phyloP scores from a whole-genome alignment of 257 asterid genomes.

The Solanum sejunctum region DNA sequence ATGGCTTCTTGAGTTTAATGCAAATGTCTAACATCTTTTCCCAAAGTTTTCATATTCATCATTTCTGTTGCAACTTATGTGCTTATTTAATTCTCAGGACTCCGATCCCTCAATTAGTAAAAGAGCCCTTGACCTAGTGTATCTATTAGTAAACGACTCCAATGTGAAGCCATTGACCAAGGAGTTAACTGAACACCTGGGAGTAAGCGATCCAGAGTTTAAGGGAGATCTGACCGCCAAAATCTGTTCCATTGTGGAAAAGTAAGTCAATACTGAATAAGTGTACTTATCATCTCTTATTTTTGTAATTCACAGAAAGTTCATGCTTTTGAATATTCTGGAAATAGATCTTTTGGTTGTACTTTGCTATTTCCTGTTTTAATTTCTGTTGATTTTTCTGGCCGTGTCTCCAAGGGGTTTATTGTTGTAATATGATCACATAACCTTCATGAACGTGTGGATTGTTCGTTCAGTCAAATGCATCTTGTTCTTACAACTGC shows the following conservation, averaged over 20 bases:
- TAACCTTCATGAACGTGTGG: background rate
- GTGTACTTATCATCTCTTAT: background rate
- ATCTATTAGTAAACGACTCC: constrained; percentile 74
- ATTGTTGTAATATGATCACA: background rate
- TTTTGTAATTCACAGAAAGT: background rate
- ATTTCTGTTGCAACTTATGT: background rate
- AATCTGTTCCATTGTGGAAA: constrained; percentile 92
- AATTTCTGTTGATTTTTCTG: background rate
- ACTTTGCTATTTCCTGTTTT: background rate
- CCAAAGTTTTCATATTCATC: background rate
- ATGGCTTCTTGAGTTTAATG: background rate
- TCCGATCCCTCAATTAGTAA: constrained; percentile 97
- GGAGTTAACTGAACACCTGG: constrained; percentile 83
- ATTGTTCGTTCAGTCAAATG: background rate
- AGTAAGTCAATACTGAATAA: constrained; percentile 43
- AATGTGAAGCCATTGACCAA: constrained; percentile 79
- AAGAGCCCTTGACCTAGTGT: constrained; percentile 93
- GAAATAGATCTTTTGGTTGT: background rate
- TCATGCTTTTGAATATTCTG: background rate
- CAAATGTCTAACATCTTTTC: background rate
- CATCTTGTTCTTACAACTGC: background rate
- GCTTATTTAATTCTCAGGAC: constrained; percentile 46
- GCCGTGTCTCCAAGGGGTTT: background rate
- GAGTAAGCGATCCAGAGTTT: constrained; percentile 86
- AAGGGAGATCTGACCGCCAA: constrained; percentile 86